Percentiles rank a stretch among this genome's conserved stretches.
phyloP scores from a whole-genome alignment of 1,284 basidiomycete genomes.

The Thelephora terrestris region DNA sequence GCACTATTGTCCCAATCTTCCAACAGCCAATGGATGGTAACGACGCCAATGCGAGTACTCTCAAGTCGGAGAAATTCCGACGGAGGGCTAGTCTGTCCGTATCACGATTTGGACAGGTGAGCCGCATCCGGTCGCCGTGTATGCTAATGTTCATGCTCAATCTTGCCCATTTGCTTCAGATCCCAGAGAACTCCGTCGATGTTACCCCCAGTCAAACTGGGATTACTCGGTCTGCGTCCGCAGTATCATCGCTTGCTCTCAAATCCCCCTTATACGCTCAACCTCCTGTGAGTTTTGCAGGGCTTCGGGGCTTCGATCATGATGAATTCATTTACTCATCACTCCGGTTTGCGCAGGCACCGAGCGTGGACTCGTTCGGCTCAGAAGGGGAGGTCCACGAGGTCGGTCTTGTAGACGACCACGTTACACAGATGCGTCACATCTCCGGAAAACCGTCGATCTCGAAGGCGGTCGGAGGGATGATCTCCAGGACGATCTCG shows the following conservation, averaged over 20 bases:
- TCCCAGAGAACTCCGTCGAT: not conserved
- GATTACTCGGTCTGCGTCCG: not conserved
- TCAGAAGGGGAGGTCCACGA: conserved; percentile 30
- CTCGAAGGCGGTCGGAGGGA: conserved; percentile 35
- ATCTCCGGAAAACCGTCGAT: conserved; percentile 41
- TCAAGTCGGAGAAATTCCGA: conserved; percentile 9
- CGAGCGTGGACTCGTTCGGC: conserved; percentile 41
- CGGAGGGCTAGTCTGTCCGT: conserved; percentile 18
- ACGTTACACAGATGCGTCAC: conserved; percentile 47
- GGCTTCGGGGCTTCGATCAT: conserved; percentile 3
- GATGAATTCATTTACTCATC: conserved; percentile 5
- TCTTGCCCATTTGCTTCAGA: not conserved
- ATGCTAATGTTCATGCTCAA: not conserved
- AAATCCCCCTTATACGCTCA: conserved; percentile 34
- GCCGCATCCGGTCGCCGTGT: conserved; percentile 1
- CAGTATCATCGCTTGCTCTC: conserved; percentile 3
- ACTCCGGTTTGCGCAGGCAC: conserved; percentile 24
- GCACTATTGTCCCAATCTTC: too few relatives aligned
- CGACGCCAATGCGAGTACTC: not conserved
- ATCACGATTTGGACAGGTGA: conserved; percentile 18
- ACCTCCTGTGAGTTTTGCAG: conserved; percentile 27
- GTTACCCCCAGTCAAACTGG: not conserved
- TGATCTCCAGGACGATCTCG: conserved; percentile 44
- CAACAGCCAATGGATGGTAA: too few relatives aligned
- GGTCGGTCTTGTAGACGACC: conserved; percentile 34